These are phyloP conservation scores for Grosmannia penicillata DNA, from an alignment of 2,329 filamentous ascomycete genomes.

Conservation along the genomic window DNA sequence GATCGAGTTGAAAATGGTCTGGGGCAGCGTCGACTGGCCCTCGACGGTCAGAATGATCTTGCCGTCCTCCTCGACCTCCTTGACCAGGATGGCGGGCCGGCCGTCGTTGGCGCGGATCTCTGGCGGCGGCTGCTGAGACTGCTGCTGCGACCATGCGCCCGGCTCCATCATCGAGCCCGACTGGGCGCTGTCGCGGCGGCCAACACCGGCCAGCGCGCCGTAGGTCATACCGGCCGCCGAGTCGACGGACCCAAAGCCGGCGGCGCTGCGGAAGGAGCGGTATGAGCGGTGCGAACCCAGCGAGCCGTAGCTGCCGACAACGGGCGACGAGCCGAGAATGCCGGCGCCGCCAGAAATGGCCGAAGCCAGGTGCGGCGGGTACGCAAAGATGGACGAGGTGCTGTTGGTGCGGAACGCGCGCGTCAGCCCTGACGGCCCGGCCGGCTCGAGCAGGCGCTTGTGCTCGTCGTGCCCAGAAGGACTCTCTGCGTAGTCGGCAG, in stretches of 20 bases:
- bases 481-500: too few species aligned
- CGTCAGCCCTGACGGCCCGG: slow-evolving; percentile 25
- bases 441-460: slow-evolving; percentile 21
- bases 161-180: slow-evolving; percentile 33
- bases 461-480: slow-evolving; percentile 27
- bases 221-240: slow-evolving; percentile 15
- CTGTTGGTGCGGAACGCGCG: slow-evolving; percentile 18
- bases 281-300: slow-evolving; percentile 46
- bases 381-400: slow-evolving; percentile 37
- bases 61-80: slow-evolving; percentile 78
- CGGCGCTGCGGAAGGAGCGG: slow-evolving; percentile 36
- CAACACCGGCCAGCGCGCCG: slow-evolving; percentile 15
- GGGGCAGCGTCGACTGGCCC: slow-evolving; percentile 86
- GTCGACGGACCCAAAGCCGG: slow-evolving; percentile 38
- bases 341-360: slow-evolving; percentile 1
- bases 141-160: slow-evolving; percentile 35
- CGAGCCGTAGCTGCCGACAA: slow-evolving; percentile 24
- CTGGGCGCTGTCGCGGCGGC: background rate
- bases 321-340: slow-evolving; percentile 1
- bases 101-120: slow-evolving; percentile 35
- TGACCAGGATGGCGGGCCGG: slow-evolving; percentile 66
- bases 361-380: slow-evolving; percentile 47
- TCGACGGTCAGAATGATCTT: slow-evolving; percentile 72
- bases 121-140: slow-evolving; percentile 25
- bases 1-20: slow-evolving; percentile 93